Conservation (phyloP, 495 filamentous ascomycete species). For the Neurospora sp. region DNA sequence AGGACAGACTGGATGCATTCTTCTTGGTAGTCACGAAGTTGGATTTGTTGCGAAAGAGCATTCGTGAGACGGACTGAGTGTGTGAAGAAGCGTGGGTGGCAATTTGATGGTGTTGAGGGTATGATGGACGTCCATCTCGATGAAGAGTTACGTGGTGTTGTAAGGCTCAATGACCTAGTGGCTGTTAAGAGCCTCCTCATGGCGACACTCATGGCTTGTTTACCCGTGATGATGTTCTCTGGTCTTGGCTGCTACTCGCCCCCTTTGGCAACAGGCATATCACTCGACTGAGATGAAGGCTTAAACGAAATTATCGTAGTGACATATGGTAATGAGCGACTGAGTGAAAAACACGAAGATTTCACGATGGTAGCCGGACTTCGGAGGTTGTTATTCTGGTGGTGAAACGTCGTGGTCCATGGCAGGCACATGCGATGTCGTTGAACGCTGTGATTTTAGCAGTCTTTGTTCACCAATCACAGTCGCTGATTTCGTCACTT, state of each 20-base stretch:
- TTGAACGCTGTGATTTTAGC: background rate
- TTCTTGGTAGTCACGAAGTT: slow-evolving; percentile 69
- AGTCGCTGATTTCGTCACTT: background rate
- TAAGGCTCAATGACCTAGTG: background rate
- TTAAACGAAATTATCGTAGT: background rate
- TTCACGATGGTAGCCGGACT: background rate
- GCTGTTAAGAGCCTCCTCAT: background rate
- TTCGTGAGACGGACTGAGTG: background rate
- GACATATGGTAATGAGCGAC: background rate
- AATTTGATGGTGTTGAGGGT: background rate
- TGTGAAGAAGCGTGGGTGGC: background rate
- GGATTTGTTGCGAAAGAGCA: slow-evolving; percentile 23
- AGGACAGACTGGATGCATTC: slow-evolving; percentile 86
- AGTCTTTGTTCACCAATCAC: background rate
- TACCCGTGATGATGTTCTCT: background rate
- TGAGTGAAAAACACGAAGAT: background rate
- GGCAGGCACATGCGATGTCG: background rate
- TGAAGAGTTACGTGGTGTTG: background rate
- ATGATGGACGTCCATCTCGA: background rate
- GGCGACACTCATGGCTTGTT: background rate
- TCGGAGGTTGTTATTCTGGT: background rate
- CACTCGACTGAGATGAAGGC: background rate
- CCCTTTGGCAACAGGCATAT: background rate
- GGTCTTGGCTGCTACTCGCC: background rate
- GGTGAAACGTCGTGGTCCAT: background rate